A percentile compares a stretch with the other conserved stretches of the same genome.
Evolutionary conservation across 306 rosid genomes (phyloP).

Genomic region (Datisca glomerata): DNA sequence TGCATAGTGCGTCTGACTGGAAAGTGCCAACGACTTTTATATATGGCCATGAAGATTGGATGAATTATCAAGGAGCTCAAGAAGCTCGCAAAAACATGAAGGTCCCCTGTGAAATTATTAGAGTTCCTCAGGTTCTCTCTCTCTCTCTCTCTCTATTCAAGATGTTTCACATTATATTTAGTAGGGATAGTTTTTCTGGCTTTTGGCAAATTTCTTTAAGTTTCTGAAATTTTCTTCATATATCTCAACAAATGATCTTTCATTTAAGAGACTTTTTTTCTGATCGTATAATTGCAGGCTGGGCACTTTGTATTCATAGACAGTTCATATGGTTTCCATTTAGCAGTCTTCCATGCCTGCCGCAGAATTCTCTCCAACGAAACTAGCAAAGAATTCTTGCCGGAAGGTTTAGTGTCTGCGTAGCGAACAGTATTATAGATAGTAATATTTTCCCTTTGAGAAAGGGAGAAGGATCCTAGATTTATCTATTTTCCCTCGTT

Average conservation of each 20-base stretch:
- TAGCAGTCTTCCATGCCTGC: constrained; percentile 67
- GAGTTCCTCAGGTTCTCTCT: constrained; percentile 75
- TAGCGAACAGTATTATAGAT: too few species aligned
- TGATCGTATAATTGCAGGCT: constrained; percentile 35
- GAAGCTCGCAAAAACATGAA: constrained; percentile 84
- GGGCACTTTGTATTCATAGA: constrained; percentile 94
- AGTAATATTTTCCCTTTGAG: too few species aligned
- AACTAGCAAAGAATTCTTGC: constrained; percentile 42
- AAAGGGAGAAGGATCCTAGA: too few species aligned
- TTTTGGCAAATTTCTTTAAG: too few species aligned
- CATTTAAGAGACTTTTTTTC: background rate
- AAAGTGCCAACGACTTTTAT: constrained; percentile 92
- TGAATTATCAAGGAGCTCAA: constrained; percentile 82
- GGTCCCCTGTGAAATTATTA: constrained; percentile 82
- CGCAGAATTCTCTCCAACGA: constrained; percentile 57
- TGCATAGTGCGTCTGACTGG: constrained; percentile 76
- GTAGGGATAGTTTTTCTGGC: too few species aligned
- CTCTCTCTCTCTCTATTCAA: constrained; percentile 8
- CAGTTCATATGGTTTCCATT: constrained; percentile 61
- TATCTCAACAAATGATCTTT: background rate
- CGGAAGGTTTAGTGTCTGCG: constrained; percentile 57
- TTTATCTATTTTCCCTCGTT: too few species aligned
- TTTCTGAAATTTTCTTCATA: too few species aligned
- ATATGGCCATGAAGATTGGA: constrained; percentile 84
- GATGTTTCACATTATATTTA: too few species aligned